Conservation (phyloP, 768 basidiomycete genomes). For the Aureoboletus auriporus region DNA sequence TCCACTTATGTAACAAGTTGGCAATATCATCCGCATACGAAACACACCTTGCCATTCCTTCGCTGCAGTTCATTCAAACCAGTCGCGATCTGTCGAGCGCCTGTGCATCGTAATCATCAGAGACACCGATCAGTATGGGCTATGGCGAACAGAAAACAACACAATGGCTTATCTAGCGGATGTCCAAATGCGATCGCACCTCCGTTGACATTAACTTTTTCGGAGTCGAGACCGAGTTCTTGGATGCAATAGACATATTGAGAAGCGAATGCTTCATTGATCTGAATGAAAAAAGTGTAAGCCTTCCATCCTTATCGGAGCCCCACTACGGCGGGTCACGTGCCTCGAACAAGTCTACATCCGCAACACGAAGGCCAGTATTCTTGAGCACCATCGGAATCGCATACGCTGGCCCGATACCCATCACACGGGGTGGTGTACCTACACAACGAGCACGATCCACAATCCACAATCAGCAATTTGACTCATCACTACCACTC, state of each 20-base stretch:
- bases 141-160: neutral
- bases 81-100: constrained; percentile 79
- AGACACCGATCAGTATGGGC: constrained; percentile 7
- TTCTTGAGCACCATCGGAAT: constrained; percentile 74
- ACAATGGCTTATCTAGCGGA: constrained; percentile 63
- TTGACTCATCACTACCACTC: neutral
- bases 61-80: constrained; percentile 73
- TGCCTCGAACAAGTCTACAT: constrained; percentile 82
- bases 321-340: neutral
- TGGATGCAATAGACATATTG: constrained; percentile 75
- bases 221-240: constrained; percentile 54
- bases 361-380: constrained; percentile 58
- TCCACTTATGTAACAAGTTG: constrained; percentile 1
- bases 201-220: constrained; percentile 83
- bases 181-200: constrained; percentile 88
- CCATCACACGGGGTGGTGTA: constrained; percentile 80
- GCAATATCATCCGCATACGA: neutral
- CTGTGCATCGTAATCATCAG: constrained; percentile 63
- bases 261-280: constrained; percentile 91
- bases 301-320: too few species aligned
- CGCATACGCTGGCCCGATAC: constrained; percentile 79
- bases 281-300: constrained; percentile 37
- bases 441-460: constrained; percentile 33
- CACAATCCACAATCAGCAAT: neutral
- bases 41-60: constrained; percentile 58